Evolutionary conservation across 306 rosid genomes (phyloP).

Genomic region (Quercus suber): DNA sequence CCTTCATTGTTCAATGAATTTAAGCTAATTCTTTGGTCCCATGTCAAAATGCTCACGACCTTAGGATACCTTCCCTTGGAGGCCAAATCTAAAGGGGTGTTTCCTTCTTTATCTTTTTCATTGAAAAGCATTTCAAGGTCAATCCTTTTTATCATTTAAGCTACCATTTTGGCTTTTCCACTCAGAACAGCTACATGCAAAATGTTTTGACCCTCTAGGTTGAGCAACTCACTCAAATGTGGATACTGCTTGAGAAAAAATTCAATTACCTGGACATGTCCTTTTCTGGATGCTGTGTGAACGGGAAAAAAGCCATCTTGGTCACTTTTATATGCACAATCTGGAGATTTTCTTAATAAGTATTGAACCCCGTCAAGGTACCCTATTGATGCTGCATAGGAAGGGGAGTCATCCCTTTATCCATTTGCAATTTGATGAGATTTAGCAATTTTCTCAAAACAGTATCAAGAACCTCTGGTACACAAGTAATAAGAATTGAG

Average conservation of each 20-base stretch:
- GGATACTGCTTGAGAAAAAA: background rate
- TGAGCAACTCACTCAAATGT: background rate
- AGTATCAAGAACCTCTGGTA: too few relatives aligned
- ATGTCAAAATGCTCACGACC: background rate
- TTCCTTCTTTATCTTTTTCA: background rate
- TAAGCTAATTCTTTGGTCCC: background rate
- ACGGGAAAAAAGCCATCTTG: background rate
- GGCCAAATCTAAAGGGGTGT: constrained; percentile 2
- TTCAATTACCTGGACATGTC: background rate
- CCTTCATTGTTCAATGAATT: background rate
- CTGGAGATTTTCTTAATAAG: background rate
- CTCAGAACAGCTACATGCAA: background rate
- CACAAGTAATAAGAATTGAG: too few relatives aligned
- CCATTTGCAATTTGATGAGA: background rate
- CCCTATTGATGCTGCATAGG: background rate
- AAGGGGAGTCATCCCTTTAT: constrained; percentile 2
- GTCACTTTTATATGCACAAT: background rate
- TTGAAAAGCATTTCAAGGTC: background rate
- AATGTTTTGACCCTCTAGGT: background rate
- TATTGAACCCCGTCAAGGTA: background rate
- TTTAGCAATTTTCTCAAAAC: too few relatives aligned
- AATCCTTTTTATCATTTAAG: background rate
- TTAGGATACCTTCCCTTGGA: background rate
- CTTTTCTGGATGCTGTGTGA: background rate
- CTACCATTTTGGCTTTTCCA: background rate